phyloP scores from a whole-genome alignment of 495 filamentous ascomycete genomes.

The Aspergillus mulundensis region DNA sequence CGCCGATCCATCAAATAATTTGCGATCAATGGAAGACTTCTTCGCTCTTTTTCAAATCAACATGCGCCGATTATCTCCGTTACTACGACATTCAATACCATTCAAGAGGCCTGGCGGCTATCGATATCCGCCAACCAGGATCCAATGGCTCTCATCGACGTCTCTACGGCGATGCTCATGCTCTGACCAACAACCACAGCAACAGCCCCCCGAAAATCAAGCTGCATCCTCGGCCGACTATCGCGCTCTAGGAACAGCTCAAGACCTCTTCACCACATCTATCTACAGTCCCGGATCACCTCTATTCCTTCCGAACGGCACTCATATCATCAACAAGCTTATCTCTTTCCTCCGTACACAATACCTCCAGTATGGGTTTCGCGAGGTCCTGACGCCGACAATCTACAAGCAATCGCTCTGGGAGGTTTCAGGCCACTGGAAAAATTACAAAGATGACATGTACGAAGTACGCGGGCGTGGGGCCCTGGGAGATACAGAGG shows the following conservation, averaged over 20 bases:
- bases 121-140: conserved; percentile 6
- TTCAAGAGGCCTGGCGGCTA: not conserved
- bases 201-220: conserved; percentile 10
- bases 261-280: conserved; percentile 76
- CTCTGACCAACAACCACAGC: conserved; percentile 27
- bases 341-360: conserved; percentile 80
- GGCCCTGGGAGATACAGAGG: conserved; percentile 41
- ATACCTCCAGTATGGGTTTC: conserved; percentile 82
- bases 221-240: conserved; percentile 52
- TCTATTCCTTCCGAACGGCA: conserved; percentile 81
- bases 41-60: not conserved
- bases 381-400: conserved; percentile 87
- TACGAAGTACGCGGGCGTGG: conserved; percentile 73
- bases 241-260: conserved; percentile 62
- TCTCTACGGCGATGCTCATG: conserved; percentile 35
- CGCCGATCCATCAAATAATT: not conserved
- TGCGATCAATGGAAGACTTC: not conserved
- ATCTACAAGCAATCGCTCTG: conserved; percentile 92
- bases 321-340: conserved; percentile 83
- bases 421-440: conserved; percentile 86
- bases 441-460: conserved; percentile 95
- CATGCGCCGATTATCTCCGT: conserved; percentile 21
- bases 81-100: conserved; percentile 6
- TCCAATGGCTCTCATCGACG: conserved; percentile 34
- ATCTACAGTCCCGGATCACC: conserved; percentile 82